Evolutionary conservation across 345 rosid genomes (phyloP).

Genomic region (Acer campestre): DNA sequence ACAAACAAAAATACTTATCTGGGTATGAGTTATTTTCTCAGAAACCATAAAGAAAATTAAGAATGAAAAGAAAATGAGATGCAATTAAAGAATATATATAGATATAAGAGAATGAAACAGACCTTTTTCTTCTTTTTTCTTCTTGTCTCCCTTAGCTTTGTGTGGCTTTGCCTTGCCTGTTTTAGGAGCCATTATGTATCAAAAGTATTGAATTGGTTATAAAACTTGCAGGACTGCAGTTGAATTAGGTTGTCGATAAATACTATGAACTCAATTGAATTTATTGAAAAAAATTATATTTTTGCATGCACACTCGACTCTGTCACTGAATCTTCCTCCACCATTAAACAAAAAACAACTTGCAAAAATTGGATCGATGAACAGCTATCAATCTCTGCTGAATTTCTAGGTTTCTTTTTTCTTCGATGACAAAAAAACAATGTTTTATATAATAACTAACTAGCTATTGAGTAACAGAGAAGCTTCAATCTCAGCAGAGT

Average conservation of each 20-base stretch:
- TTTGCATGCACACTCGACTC: conserved; percentile 9
- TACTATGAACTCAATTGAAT: conserved; percentile 28
- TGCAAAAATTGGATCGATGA: neutral
- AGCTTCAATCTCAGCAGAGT: neutral
- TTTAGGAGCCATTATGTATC: conserved; percentile 78
- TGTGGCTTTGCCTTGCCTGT: conserved; percentile 78
- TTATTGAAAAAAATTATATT: conserved; percentile 17
- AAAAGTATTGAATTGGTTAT: neutral
- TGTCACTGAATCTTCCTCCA: conserved; percentile 20
- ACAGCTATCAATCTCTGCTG: neutral
- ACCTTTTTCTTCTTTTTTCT: conserved; percentile 93
- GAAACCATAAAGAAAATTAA: neutral
- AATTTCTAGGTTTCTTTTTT: neutral
- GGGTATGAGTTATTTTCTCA: neutral
- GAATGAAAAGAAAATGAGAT: neutral
- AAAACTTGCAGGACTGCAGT: neutral
- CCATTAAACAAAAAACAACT: neutral
- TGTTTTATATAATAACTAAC: neutral
- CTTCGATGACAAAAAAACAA: neutral
- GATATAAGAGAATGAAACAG: neutral
- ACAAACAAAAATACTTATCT: neutral
- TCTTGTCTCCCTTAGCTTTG: conserved; percentile 77
- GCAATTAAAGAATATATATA: neutral
- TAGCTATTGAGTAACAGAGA: neutral
- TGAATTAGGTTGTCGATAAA: conserved; percentile 3